A percentile compares a stretch with the other conserved stretches of the same genome.
Evolutionary conservation across 768 basidiomycete genomes (phyloP).

Genomic region (Russula dissimulans): DNA sequence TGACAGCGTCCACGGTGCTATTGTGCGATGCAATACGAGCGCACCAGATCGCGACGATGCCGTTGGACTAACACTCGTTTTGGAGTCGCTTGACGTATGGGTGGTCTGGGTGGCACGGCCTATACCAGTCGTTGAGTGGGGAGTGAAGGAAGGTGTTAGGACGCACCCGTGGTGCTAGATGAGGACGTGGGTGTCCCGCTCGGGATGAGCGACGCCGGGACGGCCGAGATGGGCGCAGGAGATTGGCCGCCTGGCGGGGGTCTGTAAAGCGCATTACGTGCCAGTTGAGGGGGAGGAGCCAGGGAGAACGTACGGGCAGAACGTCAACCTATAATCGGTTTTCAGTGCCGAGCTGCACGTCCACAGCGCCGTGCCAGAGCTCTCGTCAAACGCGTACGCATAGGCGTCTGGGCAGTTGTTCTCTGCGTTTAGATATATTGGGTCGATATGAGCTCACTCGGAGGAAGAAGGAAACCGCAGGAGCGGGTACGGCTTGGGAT

Average conservation of each 20-base stretch:
- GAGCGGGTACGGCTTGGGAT: neutral
- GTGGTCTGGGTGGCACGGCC: neutral
- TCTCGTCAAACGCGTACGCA: conserved; percentile 49
- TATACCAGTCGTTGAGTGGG: neutral
- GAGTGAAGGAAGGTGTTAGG: neutral
- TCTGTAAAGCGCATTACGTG: neutral
- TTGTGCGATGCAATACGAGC: neutral
- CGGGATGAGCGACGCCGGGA: conserved; percentile 8
- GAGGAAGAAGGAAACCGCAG: no score
- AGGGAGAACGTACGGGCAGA: conserved; percentile 23
- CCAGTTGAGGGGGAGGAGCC: neutral
- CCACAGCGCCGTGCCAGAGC: conserved; percentile 43
- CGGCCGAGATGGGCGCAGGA: conserved; percentile 7
- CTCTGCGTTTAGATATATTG: conserved; percentile 22
- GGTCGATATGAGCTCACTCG: neutral
- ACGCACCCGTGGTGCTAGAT: neutral
- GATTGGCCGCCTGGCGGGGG: neutral
- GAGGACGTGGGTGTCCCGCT: neutral
- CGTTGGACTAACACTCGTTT: neutral
- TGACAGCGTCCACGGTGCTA: neutral
- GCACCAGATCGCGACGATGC: neutral
- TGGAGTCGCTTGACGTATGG: neutral
- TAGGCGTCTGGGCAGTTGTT: conserved; percentile 38
- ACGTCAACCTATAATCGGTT: conserved; percentile 26
- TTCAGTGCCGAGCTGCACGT: conserved; percentile 34